Percentiles rank a stretch among this genome's conserved stretches.
phyloP scores from a whole-genome alignment of 2,329 filamentous ascomycete species.

The Rhynchosporium secalis region DNA sequence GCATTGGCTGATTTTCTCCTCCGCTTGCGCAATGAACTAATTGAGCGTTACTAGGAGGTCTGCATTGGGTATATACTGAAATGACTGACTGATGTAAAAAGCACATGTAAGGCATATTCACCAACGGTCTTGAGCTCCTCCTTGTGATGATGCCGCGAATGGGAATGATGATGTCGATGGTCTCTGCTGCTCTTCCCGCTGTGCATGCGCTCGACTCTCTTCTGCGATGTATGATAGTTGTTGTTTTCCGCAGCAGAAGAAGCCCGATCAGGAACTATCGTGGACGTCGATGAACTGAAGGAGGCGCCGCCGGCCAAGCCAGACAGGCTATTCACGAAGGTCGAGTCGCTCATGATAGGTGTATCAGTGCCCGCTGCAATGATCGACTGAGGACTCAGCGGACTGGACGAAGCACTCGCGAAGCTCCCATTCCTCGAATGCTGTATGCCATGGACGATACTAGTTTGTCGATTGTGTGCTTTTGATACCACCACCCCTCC shows the following conservation, averaged over 20 bases:
- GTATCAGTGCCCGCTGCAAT: conserved; percentile 57
- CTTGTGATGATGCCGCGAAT: conserved; percentile 63
- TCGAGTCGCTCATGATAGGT: conserved; percentile 37
- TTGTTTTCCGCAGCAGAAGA: conserved; percentile 49
- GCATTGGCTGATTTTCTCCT: conserved; percentile 90
- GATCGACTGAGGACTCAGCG: conserved; percentile 84
- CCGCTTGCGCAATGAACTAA: conserved; percentile 91
- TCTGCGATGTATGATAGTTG: conserved; percentile 48
- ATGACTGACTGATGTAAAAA: conserved; percentile 80
- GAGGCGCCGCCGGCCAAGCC: conserved; percentile 34
- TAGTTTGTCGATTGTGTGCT: conserved; percentile 85
- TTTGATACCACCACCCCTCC: conserved; percentile 56
- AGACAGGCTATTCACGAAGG: conserved; percentile 32
- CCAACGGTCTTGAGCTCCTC: conserved; percentile 90
- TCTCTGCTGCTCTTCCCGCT: conserved; percentile 71
- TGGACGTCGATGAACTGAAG: conserved; percentile 32
- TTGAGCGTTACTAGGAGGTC: conserved; percentile 39
- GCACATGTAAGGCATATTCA: conserved; percentile 93
- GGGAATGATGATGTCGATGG: conserved; percentile 66
- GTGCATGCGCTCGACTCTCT: conserved; percentile 60
- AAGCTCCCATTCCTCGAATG: conserved; percentile 89
- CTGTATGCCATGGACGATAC: conserved; percentile 94
- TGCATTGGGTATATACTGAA: conserved; percentile 12
- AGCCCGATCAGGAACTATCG: conserved; percentile 38
- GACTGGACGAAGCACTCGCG: conserved; percentile 76